Evolutionary conservation across 371 early-diverging fungal species (phyloP).

Genomic region (Homolaphlyctis polyrhiza): DNA sequence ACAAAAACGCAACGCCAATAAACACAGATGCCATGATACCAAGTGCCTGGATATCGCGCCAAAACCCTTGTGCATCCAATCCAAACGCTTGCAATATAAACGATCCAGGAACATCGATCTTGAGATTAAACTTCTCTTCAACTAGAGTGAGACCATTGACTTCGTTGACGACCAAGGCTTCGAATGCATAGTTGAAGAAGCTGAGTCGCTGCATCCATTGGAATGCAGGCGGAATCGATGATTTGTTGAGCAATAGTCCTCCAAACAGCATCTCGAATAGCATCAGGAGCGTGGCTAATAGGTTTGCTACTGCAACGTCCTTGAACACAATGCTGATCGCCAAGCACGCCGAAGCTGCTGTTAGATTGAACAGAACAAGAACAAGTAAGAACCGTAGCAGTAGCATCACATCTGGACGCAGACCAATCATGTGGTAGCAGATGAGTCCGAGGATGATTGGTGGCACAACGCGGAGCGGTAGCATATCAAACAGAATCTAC

Average conservation of each 20-base stretch:
- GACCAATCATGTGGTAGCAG: slow-evolving; percentile 83
- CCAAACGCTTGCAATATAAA: slow-evolving; percentile 87
- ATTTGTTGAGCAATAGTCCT: slow-evolving; percentile 82
- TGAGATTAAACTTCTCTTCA: slow-evolving; percentile 53
- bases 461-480: slow-evolving; percentile 76
- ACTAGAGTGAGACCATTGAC: slow-evolving; percentile 71
- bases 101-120: slow-evolving; percentile 69
- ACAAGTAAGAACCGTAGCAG: slow-evolving; percentile 72
- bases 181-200: slow-evolving; percentile 87
- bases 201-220: slow-evolving; percentile 73
- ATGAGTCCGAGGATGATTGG: slow-evolving; percentile 78
- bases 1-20: slow-evolving; percentile 65
- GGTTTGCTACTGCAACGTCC: slow-evolving; percentile 70
- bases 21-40: slow-evolving; percentile 30
- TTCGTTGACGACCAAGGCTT: slow-evolving; percentile 88
- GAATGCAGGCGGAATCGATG: slow-evolving; percentile 57
- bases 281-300: slow-evolving; percentile 75
- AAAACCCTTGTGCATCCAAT: slow-evolving; percentile 77
- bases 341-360: slow-evolving; percentile 74
- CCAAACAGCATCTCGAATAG: slow-evolving; percentile 89
- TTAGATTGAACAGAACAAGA: slow-evolving; percentile 79
- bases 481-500: slow-evolving; percentile 67
- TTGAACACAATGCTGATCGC: slow-evolving; percentile 68
- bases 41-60: slow-evolving; percentile 63
- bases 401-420: slow-evolving; percentile 62